Conservation (phyloP, 1,284 basidiomycete genomes). For the Blastosporella zonata region DNA sequence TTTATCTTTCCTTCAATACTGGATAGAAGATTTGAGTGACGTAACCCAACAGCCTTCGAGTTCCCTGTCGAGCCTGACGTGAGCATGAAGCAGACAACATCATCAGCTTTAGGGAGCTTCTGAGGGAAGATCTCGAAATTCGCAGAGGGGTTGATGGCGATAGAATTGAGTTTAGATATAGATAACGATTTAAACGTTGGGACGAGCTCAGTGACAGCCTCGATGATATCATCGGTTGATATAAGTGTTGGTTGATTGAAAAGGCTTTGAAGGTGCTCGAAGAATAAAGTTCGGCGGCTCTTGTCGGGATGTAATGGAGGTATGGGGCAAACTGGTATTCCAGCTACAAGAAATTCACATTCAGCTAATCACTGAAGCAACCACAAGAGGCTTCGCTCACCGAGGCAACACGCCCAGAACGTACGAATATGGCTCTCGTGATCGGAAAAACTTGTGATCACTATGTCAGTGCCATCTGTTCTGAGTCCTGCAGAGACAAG, state of each 20-base stretch:
- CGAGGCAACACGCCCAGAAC: constrained; percentile 22
- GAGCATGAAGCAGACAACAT: constrained; percentile 21
- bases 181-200: constrained; percentile 16
- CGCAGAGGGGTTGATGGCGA: constrained; percentile 2
- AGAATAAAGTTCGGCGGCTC: constrained; percentile 17
- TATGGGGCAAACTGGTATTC: constrained; percentile 21
- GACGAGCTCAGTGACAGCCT: constrained; percentile 14
- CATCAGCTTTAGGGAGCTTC: constrained; percentile 13
- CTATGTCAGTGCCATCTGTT: constrained; percentile 19
- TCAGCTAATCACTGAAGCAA: neutral
- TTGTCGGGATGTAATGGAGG: constrained; percentile 21
- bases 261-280: constrained; percentile 19
- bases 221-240: constrained; percentile 16
- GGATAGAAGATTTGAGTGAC: constrained; percentile 21
- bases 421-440: constrained; percentile 19
- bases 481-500: constrained; percentile 18
- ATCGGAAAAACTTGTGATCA: constrained; percentile 19
- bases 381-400: constrained; percentile 5
- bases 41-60: constrained; percentile 19
- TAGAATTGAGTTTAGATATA: constrained; percentile 11
- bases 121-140: constrained; percentile 16
- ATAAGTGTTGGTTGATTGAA: constrained; percentile 20
- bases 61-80: constrained; percentile 23
- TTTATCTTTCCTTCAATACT: constrained; percentile 19
- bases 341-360: constrained; percentile 9